Conservation (phyloP, 768 basidiomycete genomes). For the Suillus plorans region DNA sequence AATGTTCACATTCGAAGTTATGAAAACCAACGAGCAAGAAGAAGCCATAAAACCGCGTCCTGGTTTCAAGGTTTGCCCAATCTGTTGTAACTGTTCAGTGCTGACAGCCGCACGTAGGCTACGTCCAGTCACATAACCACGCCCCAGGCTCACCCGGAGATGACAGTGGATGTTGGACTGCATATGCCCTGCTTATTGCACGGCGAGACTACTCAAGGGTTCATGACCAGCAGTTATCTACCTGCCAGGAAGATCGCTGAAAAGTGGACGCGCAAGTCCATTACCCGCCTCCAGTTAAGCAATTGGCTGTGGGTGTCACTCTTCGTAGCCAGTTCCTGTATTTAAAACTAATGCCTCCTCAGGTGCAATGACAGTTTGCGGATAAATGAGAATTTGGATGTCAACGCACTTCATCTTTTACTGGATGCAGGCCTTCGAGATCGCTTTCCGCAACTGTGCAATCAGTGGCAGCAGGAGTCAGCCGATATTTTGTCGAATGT, state of each 20-base stretch:
- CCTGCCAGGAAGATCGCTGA: constrained; percentile 14
- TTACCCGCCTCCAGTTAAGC: constrained; percentile 15
- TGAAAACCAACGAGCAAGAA: constrained; percentile 54
- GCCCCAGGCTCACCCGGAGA: constrained; percentile 10
- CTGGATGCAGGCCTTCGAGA: constrained; percentile 26
- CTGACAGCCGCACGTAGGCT: constrained; percentile 10
- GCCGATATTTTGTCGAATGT: constrained; percentile 2
- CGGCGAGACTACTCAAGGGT: constrained; percentile 42
- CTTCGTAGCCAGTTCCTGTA: neutral
- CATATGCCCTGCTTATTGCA: constrained; percentile 32
- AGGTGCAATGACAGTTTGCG: constrained; percentile 25
- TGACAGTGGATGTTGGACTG: constrained; percentile 4
- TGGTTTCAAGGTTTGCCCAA: constrained; percentile 44
- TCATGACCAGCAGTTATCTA: constrained; percentile 34
- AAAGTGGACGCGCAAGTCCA: neutral
- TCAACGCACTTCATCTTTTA: constrained; percentile 27
- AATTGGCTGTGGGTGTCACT: constrained; percentile 19
- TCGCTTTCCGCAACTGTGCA: constrained; percentile 24
- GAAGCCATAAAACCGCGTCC: constrained; percentile 43
- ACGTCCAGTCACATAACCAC: constrained; percentile 13
- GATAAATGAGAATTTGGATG: constrained; percentile 23
- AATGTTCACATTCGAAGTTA: constrained; percentile 53
- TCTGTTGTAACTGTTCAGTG: neutral
- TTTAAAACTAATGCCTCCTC: neutral
- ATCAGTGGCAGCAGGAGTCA: constrained; percentile 21